Evolutionary conservation across 2,329 filamentous ascomycete species (phyloP), one percentile per base, ranked within the genome.

Genomic region (Xylaria polymorpha): DNA sequence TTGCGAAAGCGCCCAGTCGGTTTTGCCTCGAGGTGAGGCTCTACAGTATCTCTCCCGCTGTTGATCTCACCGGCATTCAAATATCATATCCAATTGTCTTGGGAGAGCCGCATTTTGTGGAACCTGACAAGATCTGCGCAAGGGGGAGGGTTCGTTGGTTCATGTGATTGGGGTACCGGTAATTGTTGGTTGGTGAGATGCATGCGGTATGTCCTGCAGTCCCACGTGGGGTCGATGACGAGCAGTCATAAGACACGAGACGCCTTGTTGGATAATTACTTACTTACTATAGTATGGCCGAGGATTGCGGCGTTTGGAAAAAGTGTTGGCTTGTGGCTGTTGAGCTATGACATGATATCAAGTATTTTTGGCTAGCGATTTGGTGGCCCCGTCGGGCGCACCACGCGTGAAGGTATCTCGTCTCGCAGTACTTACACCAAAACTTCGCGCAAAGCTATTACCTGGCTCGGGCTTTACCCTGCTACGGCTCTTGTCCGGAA

Each of bases 131-230:
- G 43, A 32, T 41, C 51, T 25, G 53, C 44, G 18, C 20, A 44
- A 35, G 22, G 53, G 35, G 4, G 6, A 25, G 29, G 22, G 7
- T 46, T 41, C 8, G 20, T n/a, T 44, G 5, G 9, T 50, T 48
- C 4, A 5, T 46, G 50, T 32, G 53, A 32, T 48, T 10, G n/a
- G 51, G 22, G 7, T n/a, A n/a, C n/a, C n/a, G n/a, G n/a, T 5
- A 9, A 32, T 18, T 41, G 60, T 60, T 57, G 48, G 66, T 57
- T 61, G 48, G 66, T 61, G 25, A 61, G 61, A 65, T 32, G 41
- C 22, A 29, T 29, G 25, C 4, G 4, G 7, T 48, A 20, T 57
- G 41, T 22, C 9, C 10, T 59, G 37, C 32, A 50, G 35, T 32
- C 22, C 20, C n/a, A 43, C 43, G 48, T 55, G 41, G 29, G 53